Percentiles rank a stretch among this genome's conserved stretches.
phyloP scores from a whole-genome alignment of 1,284 basidiomycete genomes.

The Trametes hirsuta region DNA sequence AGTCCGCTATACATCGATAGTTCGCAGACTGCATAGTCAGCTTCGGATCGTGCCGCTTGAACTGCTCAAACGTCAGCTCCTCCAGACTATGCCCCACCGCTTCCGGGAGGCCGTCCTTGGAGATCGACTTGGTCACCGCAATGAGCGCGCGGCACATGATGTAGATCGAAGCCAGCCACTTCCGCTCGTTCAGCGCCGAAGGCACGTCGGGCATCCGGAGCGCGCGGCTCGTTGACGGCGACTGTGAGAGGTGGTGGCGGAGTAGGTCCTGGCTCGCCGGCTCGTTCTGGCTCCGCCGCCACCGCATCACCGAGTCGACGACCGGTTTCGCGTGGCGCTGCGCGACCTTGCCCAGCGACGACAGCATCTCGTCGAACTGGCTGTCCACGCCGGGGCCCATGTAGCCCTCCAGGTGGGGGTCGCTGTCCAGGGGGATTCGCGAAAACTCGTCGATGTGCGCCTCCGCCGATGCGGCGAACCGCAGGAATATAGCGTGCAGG shows the following conservation, averaged over 20 bases:
- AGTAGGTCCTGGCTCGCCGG: conserved; percentile 59
- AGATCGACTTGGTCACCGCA: conserved; percentile 71
- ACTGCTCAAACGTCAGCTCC: conserved; percentile 86
- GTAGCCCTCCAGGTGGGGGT: conserved; percentile 64
- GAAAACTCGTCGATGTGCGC: conserved; percentile 77
- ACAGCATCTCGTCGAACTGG: conserved; percentile 80
- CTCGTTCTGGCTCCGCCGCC: conserved; percentile 81
- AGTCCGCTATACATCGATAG: conserved; percentile 77
- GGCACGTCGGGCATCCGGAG: conserved; percentile 57
- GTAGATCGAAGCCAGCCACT: conserved; percentile 81
- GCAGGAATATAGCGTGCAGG: conserved; percentile 83
- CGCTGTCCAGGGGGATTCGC: conserved; percentile 66
- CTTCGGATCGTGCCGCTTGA: conserved; percentile 75
- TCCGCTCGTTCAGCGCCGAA: conserved; percentile 71
- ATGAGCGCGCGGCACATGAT: conserved; percentile 88
- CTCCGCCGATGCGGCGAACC: conserved; percentile 81
- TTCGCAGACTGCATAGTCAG: conserved; percentile 68
- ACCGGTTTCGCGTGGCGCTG: conserved; percentile 85
- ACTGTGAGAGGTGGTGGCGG: conserved; percentile 51
- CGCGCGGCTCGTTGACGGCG: conserved; percentile 42
- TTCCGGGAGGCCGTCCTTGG: conserved; percentile 79
- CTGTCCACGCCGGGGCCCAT: conserved; percentile 76
- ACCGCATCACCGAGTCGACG: conserved; percentile 85
- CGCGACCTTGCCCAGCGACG: conserved; percentile 86
- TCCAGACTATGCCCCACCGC: conserved; percentile 79